Evolutionary conservation across 805 yeast species (phyloP).

Genomic region (Candida pseudoglaebosa): DNA sequence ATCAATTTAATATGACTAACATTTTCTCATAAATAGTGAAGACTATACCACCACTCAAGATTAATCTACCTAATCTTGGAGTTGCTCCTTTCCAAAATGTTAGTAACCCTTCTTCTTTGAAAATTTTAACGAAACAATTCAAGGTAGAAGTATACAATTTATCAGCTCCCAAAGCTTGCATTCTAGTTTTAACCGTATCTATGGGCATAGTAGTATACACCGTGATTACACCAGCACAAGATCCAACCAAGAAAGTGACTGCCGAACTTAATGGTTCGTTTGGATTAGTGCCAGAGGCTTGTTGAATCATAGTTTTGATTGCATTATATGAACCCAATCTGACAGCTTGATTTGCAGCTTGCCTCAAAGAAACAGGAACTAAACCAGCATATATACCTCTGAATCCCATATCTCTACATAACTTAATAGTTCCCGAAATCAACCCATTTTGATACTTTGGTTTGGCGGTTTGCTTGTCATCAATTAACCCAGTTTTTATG

Average conservation of each 20-base stretch:
- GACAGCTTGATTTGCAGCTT: conserved; percentile 94
- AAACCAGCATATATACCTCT: conserved; percentile 85
- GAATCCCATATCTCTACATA: conserved; percentile 75
- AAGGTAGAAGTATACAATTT: conserved; percentile 67
- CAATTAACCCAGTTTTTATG: conserved; percentile 91
- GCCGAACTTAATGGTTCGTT: conserved; percentile 71
- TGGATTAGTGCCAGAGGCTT: conserved; percentile 61
- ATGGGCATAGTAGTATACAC: conserved; percentile 94
- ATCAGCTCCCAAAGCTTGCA: conserved; percentile 87
- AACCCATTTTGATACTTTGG: conserved; percentile 75
- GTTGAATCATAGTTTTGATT: conserved; percentile 75
- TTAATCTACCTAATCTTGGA: conserved; percentile 88
- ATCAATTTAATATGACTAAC: conserved; percentile 47
- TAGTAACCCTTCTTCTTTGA: conserved; percentile 80
- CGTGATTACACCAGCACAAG: conserved; percentile 84
- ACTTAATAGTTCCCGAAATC: conserved; percentile 56
- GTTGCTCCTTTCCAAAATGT: conserved; percentile 99
- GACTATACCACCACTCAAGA: conserved; percentile 94
- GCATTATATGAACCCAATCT: conserved; percentile 90
- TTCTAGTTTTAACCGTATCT: conserved; percentile 92
- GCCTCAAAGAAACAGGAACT: conserved; percentile 90
- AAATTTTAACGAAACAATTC: conserved; percentile 77
- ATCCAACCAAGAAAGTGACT: conserved; percentile 84
- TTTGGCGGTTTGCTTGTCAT: conserved; percentile 72
- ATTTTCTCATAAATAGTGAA: conserved; percentile 94